These are phyloP conservation scores for Zizania latifolia DNA, from an alignment of 176 grass and related monocot species.

Conservation along the genomic window DNA sequence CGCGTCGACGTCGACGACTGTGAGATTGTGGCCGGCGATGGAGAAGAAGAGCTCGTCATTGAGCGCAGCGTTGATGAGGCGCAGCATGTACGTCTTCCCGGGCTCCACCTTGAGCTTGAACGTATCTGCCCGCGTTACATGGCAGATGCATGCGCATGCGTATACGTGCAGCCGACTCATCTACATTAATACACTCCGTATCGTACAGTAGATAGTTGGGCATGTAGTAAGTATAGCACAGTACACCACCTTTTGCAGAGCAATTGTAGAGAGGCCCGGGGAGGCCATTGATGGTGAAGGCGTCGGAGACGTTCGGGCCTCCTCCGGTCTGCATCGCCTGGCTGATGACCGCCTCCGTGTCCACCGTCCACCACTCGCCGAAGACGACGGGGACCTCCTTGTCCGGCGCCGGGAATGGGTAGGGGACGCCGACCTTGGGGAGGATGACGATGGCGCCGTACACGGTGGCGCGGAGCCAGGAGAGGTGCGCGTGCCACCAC, in stretches of 20 bases:
- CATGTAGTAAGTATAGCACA: no score
- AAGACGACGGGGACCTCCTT: constrained; percentile 64
- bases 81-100: constrained; percentile 58
- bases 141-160: no score
- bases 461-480: constrained; percentile 67
- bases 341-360: constrained; percentile 62
- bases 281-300: constrained; percentile 64
- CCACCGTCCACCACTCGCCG: constrained; percentile 73
- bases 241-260: constrained; percentile 61
- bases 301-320: constrained; percentile 56
- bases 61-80: constrained; percentile 74
- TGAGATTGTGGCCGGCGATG: constrained; percentile 64
- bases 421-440: constrained; percentile 52
- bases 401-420: constrained; percentile 59
- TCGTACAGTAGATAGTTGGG: no score
- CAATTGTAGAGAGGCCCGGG: constrained; percentile 54
- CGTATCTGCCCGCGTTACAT: constrained; percentile 31
- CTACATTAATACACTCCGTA: no score
- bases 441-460: constrained; percentile 73
- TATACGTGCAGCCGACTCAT: no score
- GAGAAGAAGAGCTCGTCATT: constrained; percentile 93
- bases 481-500: constrained; percentile 87
- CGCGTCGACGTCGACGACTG: constrained; percentile 63
- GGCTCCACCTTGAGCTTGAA: constrained; percentile 51
- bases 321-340: constrained; percentile 49